Evolutionary conservation across 768 basidiomycete species (phyloP).

Genomic region (Pisolithus microcarpus): DNA sequence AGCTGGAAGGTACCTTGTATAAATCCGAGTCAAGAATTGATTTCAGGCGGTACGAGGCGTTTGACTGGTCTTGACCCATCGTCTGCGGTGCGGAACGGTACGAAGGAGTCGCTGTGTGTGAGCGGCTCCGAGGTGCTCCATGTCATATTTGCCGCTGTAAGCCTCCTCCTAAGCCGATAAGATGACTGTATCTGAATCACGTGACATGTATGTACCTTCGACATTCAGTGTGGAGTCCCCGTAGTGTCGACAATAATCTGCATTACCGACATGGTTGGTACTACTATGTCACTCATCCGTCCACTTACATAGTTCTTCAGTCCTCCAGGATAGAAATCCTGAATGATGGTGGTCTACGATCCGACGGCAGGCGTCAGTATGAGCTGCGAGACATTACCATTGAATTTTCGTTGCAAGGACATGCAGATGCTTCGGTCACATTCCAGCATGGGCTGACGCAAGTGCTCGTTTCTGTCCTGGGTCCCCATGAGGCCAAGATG

Average conservation of each 20-base stretch:
- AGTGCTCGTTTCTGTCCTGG: slow-evolving; percentile 83
- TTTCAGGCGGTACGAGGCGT: slow-evolving; percentile 9
- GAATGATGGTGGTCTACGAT: slow-evolving; percentile 81
- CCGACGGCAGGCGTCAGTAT: slow-evolving; percentile 88
- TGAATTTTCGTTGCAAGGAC: slow-evolving; percentile 64
- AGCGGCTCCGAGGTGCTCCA: neutral
- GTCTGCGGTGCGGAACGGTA: neutral
- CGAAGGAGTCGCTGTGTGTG: neutral
- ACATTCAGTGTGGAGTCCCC: no score
- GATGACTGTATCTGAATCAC: neutral
- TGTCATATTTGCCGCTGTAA: no score
- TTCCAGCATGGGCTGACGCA: slow-evolving; percentile 88
- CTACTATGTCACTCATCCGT: neutral
- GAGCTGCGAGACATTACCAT: slow-evolving; percentile 81
- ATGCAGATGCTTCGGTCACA: slow-evolving; percentile 79
- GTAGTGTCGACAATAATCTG: neutral
- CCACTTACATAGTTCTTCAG: slow-evolving; percentile 19
- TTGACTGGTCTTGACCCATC: neutral
- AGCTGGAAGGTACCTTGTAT: slow-evolving; percentile 63
- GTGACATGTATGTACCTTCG: neutral
- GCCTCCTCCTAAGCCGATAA: neutral
- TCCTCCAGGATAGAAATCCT: slow-evolving; percentile 62
- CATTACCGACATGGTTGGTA: slow-evolving; percentile 2
- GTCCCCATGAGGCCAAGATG: slow-evolving; percentile 83
- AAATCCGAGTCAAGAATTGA: slow-evolving; percentile 90